These are phyloP conservation scores for Lindgomyces ingoldianus DNA, from an alignment of 495 filamentous ascomycete genomes.

Conservation along the genomic window DNA sequence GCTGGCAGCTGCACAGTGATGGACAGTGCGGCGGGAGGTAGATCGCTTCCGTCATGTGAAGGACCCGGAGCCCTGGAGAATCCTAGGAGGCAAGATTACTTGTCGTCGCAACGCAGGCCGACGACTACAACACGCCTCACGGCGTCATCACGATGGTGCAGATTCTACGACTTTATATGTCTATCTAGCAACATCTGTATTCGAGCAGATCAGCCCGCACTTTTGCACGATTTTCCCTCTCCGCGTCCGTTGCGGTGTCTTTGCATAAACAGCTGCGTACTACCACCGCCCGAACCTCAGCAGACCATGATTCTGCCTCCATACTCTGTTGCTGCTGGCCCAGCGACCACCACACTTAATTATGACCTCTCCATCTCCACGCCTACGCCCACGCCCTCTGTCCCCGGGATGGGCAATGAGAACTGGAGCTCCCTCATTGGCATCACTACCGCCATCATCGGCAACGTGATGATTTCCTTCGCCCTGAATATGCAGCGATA, in stretches of 20 bases:
- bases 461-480: constrained; percentile 90
- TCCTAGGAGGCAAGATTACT: too few species aligned
- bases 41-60: constrained; percentile 5
- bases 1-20: constrained; percentile 14
- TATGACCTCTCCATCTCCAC: not conserved
- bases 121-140: not conserved
- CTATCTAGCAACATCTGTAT: constrained; percentile 1
- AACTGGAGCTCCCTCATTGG: constrained; percentile 89
- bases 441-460: constrained; percentile 85
- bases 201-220: not conserved
- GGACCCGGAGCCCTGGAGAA: not conserved
- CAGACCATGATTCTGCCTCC: constrained; percentile 19
- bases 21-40: not conserved
- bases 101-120: too few species aligned
- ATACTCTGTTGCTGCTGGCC: constrained; percentile 26
- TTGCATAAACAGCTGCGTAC: not conserved
- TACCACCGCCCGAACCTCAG: not conserved
- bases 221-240: not conserved
- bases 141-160: not conserved
- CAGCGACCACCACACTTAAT: constrained; percentile 20
- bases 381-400: not conserved
- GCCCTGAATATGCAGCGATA: constrained; percentile 97
- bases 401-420: constrained; percentile 7
- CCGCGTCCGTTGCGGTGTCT: not conserved
- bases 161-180: constrained; percentile 2